Evolutionary conservation across 192 early-diverging fungal species (phyloP), one percentile per base, ranked within the genome.

Genomic region (Umbelopsis ramanniana): DNA sequence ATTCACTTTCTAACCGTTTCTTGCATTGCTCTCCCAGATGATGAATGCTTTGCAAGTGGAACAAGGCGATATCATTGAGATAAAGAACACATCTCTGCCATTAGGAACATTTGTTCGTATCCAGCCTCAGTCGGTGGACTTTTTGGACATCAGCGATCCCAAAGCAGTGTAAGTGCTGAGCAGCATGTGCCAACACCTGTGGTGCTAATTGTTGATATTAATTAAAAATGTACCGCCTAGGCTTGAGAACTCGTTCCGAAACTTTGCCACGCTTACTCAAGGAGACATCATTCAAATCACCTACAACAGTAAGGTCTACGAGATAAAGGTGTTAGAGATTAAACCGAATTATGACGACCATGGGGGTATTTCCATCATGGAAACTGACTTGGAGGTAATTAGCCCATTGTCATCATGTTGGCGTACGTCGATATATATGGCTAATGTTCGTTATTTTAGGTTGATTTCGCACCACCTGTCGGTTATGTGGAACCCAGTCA

Each of bases 111-210:
- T 95, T 86, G 95, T 97, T 52, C 97, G 96, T 78, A 93, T 99
- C 57, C 94, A 99, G 73, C 95, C 98, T n/a, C 98, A 99, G 81
- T 92, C 92, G 17, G 89, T 89, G 3, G 93, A 97, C 70, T 99
- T 99, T 81, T 79, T 99, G 74, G 96, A 98, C 72, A 99, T 99
- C 74, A 90, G 90, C 33, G 96, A 99, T 75, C 96, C 93, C 37
- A 93, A 93, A 35, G 98, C 98, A 24, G 98, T 99, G 82, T 90
- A 85, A 78, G 84, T 80, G 47, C 14, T 10, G 5, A 35, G 33
- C 17, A 22, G 11, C 23, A 26, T 22, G 6, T 71, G 12, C 29
- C 17, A 17, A 21, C 35, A 46, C 24, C 14, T 24, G 67, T 43
- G 6, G 23, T 7, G n/a, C n/a, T 46, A n/a, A 17, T 3, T 24